A percentile compares a stretch with the other conserved stretches of the same genome.
These are phyloP conservation scores for Dionaea muscipula DNA, from an alignment of 179 eudicot species.

Conservation along the genomic window DNA sequence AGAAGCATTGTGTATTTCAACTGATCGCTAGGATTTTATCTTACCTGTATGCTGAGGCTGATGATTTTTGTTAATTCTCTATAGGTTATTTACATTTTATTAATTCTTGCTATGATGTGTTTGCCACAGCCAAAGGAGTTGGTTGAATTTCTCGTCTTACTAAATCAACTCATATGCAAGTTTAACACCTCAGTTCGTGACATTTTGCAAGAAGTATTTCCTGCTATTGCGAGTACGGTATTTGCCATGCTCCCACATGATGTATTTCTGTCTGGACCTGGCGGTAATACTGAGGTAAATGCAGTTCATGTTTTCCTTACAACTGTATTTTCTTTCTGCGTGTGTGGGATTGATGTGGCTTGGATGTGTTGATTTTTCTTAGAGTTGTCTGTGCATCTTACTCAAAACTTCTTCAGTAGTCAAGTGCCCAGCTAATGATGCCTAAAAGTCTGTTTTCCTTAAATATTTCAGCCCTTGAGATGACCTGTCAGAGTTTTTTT, in stretches of 20 bases:
- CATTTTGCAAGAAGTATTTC: slow-evolving; percentile 72
- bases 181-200: slow-evolving; percentile 47
- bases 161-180: slow-evolving; percentile 89
- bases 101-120: background rate
- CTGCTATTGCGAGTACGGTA: slow-evolving; percentile 56
- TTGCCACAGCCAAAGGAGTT: slow-evolving; percentile 80
- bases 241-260: slow-evolving; percentile 58
- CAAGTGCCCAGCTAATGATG: background rate
- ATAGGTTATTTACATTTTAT: slow-evolving; percentile 10
- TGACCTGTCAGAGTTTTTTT: too few species aligned
- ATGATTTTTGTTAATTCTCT: too few species aligned
- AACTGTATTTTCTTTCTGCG: background rate
- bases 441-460: too few species aligned
- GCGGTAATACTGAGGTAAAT: slow-evolving; percentile 78
- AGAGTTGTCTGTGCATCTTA: background rate
- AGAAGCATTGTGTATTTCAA: too few species aligned
- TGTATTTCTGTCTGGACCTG: slow-evolving; percentile 72
- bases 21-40: too few species aligned
- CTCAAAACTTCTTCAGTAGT: background rate
- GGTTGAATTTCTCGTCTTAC: slow-evolving; percentile 65
- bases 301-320: background rate
- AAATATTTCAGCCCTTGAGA: too few species aligned
- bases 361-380: background rate
- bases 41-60: too few species aligned
- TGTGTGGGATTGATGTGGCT: background rate